Percentiles rank a stretch among this genome's conserved stretches.
Conservation (phyloP, 169 alveolate genomes). For the Plasmodium berghei region DNA sequence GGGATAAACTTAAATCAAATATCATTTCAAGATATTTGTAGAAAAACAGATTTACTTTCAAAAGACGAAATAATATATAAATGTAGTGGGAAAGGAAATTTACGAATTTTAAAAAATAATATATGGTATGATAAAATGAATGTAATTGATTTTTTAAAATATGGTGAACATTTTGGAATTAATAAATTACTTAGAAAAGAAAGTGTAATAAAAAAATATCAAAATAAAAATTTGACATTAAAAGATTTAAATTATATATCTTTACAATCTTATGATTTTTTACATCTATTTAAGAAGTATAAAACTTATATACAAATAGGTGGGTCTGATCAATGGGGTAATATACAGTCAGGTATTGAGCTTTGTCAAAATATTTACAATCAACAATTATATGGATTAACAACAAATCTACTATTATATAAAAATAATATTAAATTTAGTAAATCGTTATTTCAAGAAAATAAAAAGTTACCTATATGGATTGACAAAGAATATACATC, state of each 20-base stretch:
- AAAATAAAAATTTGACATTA: conserved; percentile 74
- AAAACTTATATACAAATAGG: conserved; percentile 87
- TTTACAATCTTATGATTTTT: conserved; percentile 87
- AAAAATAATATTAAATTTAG: conserved; percentile 80
- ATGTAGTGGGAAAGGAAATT: conserved; percentile 40
- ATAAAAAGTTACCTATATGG: conserved; percentile 56
- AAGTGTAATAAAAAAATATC: conserved; percentile 57
- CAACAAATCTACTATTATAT: conserved; percentile 82
- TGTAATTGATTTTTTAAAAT: conserved; percentile 78
- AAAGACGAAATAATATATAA: conserved; percentile 56
- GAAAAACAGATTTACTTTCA: conserved; percentile 27
- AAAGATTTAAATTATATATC: conserved; percentile 85
- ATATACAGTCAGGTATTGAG: conserved; percentile 88
- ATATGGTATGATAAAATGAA: conserved; percentile 75
- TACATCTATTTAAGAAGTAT: conserved; percentile 77
- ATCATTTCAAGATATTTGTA: conserved; percentile 9
- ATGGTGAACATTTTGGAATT: conserved; percentile 78
- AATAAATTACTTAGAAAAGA: conserved; percentile 82
- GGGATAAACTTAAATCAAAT: neutral
- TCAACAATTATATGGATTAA: conserved; percentile 78
- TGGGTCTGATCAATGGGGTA: conserved; percentile 91
- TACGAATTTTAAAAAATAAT: conserved; percentile 76
- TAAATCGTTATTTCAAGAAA: conserved; percentile 72
- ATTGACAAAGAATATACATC: conserved; percentile 12
- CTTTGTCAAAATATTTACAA: conserved; percentile 57